Percentiles rank a stretch among this genome's conserved stretches.
Conservation (phyloP, 1,284 basidiomycete genomes). For the Boletellus sp. region DNA sequence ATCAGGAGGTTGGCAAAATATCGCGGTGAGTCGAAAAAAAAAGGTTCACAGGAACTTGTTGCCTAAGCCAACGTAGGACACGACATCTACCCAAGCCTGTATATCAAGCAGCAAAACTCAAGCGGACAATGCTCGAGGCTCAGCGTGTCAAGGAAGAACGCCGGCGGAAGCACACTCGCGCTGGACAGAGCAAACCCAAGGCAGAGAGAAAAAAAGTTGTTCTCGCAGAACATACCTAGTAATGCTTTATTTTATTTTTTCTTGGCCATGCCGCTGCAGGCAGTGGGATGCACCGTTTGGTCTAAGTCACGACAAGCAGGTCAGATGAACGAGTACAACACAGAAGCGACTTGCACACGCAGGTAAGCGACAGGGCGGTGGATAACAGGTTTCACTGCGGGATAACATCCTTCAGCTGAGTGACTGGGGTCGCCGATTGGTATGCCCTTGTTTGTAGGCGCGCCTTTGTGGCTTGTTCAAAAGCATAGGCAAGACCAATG, state of each 20-base stretch:
- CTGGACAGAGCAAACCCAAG: conserved; percentile 86
- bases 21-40: conserved; percentile 53
- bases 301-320: background rate
- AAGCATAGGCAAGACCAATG: conserved; percentile 49
- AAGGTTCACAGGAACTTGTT: background rate
- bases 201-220: conserved; percentile 88
- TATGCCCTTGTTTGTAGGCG: conserved; percentile 43
- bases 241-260: conserved; percentile 6
- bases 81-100: conserved; percentile 90
- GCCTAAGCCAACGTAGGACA: conserved; percentile 46
- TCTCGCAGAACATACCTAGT: conserved; percentile 70
- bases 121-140: conserved; percentile 91
- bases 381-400: conserved; percentile 4
- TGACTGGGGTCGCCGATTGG: conserved; percentile 45
- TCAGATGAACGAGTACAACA: conserved; percentile 3
- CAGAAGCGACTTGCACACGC: background rate
- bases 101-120: conserved; percentile 83
- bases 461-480: conserved; percentile 52
- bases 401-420: conserved; percentile 46
- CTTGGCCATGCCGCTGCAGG: background rate
- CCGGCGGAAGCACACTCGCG: conserved; percentile 81
- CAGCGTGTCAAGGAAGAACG: conserved; percentile 91
- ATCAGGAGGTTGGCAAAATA: conserved; percentile 80
- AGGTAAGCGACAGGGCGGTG: conserved; percentile 8
- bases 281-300: conserved; percentile 10